Evolutionary conservation across 2,329 filamentous ascomycete species (phyloP).

Genomic region (Chrysoporthe deuterocubensis): DNA sequence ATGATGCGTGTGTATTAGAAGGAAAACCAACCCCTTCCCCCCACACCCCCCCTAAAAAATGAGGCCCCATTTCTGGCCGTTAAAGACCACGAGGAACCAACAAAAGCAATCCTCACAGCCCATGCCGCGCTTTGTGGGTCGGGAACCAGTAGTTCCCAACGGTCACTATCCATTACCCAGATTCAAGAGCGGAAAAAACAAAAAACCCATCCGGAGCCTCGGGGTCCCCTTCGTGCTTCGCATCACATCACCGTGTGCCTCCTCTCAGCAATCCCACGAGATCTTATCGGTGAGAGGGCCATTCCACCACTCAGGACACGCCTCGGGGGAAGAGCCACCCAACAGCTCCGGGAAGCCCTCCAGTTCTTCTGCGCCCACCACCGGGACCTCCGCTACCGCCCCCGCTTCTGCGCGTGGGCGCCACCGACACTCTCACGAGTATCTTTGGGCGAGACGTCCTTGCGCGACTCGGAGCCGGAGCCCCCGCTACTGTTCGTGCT

Average conservation of each 20-base stretch:
- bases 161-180: not conserved
- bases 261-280: not conserved
- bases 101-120: not conserved
- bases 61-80: not conserved
- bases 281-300: not conserved
- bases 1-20: conserved; percentile 2
- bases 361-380: not conserved
- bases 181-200: not conserved
- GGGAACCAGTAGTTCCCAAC: not conserved
- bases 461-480: not conserved
- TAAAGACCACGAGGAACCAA: not conserved
- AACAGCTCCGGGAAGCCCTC: too few species aligned
- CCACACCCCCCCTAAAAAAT: too few species aligned
- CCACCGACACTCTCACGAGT: not conserved
- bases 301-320: not conserved
- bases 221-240: not conserved
- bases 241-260: not conserved
- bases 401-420: not conserved
- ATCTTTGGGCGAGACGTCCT: conserved; percentile 3
- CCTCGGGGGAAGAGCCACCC: not conserved
- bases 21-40: not conserved
- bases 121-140: not conserved
- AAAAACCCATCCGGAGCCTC: not conserved
- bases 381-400: not conserved
- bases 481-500: conserved; percentile 5